A percentile compares a stretch with the other conserved stretches of the same genome.
phyloP scores from a whole-genome alignment of 2,329 filamentous ascomycete genomes.

The Oidium heveae region DNA sequence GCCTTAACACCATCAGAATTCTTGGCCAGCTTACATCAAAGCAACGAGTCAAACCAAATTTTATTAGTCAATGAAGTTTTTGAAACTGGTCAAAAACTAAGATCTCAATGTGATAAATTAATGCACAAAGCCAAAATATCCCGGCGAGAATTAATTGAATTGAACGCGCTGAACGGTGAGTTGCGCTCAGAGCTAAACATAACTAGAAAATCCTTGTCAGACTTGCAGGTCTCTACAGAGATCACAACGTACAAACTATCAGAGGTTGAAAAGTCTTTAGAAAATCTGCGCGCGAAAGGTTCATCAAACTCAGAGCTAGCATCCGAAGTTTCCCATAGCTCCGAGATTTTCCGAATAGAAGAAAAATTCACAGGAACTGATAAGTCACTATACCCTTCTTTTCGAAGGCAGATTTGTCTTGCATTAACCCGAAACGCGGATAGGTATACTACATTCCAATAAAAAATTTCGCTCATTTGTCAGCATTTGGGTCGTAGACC shows the following conservation, averaged over 20 bases:
- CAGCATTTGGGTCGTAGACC: neutral
- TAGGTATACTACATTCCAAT: neutral
- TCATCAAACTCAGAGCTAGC: neutral
- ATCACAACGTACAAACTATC: neutral
- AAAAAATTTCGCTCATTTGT: neutral
- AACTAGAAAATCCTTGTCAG: too few species aligned
- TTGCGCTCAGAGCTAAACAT: too few species aligned
- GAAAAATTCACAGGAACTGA: neutral
- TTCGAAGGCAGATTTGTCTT: neutral
- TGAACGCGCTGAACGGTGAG: too few species aligned
- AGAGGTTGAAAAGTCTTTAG: neutral
- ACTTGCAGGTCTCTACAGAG: too few species aligned
- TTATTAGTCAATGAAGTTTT: too few species aligned
- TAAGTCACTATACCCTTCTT: neutral
- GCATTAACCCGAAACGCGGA: neutral
- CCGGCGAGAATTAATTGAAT: too few species aligned
- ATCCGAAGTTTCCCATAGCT: neutral
- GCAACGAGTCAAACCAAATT: too few species aligned
- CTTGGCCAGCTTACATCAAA: too few species aligned
- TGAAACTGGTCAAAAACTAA: too few species aligned
- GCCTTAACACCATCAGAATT: too few species aligned
- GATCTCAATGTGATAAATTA: too few species aligned
- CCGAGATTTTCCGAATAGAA: neutral
- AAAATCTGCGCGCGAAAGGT: neutral
- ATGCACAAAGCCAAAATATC: too few species aligned